These are phyloP conservation scores for Phytophthora colocasiae DNA, from an alignment of 352 stramenopile species.

Conservation along the genomic window DNA sequence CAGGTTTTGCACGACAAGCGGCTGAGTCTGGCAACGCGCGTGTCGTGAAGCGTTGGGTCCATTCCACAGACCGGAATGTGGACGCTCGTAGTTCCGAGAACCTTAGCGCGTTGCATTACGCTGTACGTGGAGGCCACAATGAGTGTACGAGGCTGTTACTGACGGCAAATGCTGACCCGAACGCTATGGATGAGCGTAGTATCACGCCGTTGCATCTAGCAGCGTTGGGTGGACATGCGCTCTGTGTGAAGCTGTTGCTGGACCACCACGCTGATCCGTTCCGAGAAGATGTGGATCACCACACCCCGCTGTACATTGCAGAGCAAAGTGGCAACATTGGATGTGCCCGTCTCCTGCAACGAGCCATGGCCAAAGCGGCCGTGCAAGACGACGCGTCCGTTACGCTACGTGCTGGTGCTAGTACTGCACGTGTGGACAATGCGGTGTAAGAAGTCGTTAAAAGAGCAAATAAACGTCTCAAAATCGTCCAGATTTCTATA, in stretches of 20 bases:
- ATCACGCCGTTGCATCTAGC: conserved; percentile 83
- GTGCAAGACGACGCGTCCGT: conserved; percentile 63
- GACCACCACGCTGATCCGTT: conserved; percentile 85
- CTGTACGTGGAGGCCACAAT: conserved; percentile 76
- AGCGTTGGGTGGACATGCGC: conserved; percentile 70
- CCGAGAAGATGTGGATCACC: conserved; percentile 79
- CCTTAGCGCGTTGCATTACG: conserved; percentile 83
- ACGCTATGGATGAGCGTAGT: conserved; percentile 74
- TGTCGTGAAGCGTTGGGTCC: conserved; percentile 84
- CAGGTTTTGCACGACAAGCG: conserved; percentile 68
- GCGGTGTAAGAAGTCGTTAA: conserved; percentile 53
- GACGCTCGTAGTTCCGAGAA: conserved; percentile 79
- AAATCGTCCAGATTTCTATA: conserved; percentile 34
- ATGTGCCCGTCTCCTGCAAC: conserved; percentile 74
- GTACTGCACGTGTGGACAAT: conserved; percentile 61
- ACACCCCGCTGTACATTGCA: conserved; percentile 68
- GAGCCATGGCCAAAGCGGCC: conserved; percentile 77
- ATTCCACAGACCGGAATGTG: conserved; percentile 70
- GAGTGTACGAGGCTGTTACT: conserved; percentile 78
- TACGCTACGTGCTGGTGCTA: conserved; percentile 66
- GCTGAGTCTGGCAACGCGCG: conserved; percentile 78
- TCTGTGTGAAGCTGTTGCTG: conserved; percentile 84
- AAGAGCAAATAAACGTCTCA: conserved; percentile 24
- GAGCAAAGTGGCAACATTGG: conserved; percentile 83
- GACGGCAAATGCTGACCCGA: conserved; percentile 64